Evolutionary conservation across 1,284 basidiomycete species (phyloP).

Genomic region (Cryptococcus sp.): DNA sequence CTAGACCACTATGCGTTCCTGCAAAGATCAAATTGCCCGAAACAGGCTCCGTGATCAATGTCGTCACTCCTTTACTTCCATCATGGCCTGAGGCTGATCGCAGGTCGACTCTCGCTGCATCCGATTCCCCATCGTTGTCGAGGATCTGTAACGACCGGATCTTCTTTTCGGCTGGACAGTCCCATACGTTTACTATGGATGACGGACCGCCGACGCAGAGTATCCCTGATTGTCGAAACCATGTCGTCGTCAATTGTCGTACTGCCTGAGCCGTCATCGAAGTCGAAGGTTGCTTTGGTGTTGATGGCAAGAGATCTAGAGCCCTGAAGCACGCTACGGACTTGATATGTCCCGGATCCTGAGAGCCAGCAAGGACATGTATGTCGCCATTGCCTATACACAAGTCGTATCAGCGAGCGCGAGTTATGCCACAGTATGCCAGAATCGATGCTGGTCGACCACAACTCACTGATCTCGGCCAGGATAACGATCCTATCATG

Average conservation of each 20-base stretch:
- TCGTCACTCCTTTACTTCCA: slow-evolving; percentile 14
- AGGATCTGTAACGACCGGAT: slow-evolving; percentile 20
- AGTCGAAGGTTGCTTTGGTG: neutral
- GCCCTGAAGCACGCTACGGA: slow-evolving; percentile 36
- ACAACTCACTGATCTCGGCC: slow-evolving; percentile 36
- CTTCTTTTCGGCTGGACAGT: slow-evolving; percentile 39
- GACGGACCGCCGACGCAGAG: slow-evolving; percentile 32
- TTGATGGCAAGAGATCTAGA: slow-evolving; percentile 17
- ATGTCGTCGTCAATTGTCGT: slow-evolving; percentile 26
- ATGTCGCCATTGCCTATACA: slow-evolving; percentile 34
- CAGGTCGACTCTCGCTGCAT: neutral
- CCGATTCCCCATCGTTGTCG: neutral
- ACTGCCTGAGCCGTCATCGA: neutral
- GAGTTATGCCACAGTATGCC: neutral
- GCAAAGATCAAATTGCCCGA: slow-evolving; percentile 33
- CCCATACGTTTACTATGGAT: slow-evolving; percentile 37
- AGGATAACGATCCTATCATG: slow-evolving; percentile 34
- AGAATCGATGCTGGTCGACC: neutral
- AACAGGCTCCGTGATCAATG: slow-evolving; percentile 38
- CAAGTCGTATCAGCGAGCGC: slow-evolving; percentile 1
- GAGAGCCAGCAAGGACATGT: slow-evolving; percentile 32
- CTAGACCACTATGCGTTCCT: slow-evolving; percentile 30
- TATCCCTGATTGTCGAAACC: slow-evolving; percentile 37
- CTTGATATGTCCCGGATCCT: slow-evolving; percentile 24
- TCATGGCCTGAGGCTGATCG: slow-evolving; percentile 12